Evolutionary conservation across 768 basidiomycete species (phyloP).

Genomic region (Suillus bovinus): DNA sequence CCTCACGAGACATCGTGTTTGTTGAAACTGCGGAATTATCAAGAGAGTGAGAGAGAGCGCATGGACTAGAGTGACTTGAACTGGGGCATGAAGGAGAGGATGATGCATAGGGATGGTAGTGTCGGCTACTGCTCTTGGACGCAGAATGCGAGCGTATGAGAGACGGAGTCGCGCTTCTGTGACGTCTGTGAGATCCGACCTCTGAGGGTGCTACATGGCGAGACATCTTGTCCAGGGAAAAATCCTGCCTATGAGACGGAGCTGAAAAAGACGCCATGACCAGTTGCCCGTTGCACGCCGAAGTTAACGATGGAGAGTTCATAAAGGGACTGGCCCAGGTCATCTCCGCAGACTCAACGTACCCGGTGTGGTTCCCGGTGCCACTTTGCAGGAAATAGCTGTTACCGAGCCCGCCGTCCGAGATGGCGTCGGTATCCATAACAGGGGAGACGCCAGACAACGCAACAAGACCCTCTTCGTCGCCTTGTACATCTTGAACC

Average conservation of each 20-base stretch:
- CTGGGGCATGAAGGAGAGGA: slow-evolving; percentile 31
- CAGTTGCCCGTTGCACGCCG: slow-evolving; percentile 40
- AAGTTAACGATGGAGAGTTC: slow-evolving; percentile 16
- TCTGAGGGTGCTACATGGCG: slow-evolving; percentile 32
- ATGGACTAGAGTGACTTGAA: slow-evolving; percentile 32
- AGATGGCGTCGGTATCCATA: slow-evolving; percentile 17
- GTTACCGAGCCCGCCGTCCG: slow-evolving; percentile 23
- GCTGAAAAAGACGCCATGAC: slow-evolving; percentile 52
- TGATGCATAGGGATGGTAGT: slow-evolving; percentile 58
- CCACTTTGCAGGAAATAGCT: slow-evolving; percentile 26
- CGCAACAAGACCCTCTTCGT: slow-evolving; percentile 57
- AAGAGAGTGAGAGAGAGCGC: slow-evolving; percentile 29
- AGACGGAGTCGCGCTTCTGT: slow-evolving; percentile 79
- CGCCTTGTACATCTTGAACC: slow-evolving; percentile 55
- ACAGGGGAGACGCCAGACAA: slow-evolving; percentile 20
- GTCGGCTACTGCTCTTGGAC: slow-evolving; percentile 45
- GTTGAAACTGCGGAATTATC: slow-evolving; percentile 27
- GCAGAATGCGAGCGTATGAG: slow-evolving; percentile 50
- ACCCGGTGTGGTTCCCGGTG: slow-evolving; percentile 17
- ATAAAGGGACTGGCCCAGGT: slow-evolving; percentile 24
- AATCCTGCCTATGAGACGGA: slow-evolving; percentile 66
- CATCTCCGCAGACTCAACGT: slow-evolving; percentile 27
- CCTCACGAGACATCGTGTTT: slow-evolving; percentile 17
- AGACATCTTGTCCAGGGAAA: slow-evolving; percentile 44
- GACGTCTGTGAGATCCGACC: slow-evolving; percentile 64